Evolutionary conservation across 352 stramenopile genomes (phyloP), one percentile per base, ranked within the genome.

Genomic region (Elongisporangium prolatum): DNA sequence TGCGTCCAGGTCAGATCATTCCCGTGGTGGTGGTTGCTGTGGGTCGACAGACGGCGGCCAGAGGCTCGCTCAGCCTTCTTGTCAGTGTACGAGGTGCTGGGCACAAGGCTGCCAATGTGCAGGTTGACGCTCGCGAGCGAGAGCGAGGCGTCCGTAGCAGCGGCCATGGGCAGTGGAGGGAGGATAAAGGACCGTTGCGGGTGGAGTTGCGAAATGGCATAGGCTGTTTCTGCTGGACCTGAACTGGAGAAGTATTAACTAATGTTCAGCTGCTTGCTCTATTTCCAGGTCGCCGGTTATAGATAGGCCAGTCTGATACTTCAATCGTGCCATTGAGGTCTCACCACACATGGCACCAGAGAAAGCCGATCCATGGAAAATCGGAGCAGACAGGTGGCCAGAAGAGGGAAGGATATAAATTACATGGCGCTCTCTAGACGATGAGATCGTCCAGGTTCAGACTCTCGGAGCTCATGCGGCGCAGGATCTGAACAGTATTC

Each of bases 41-140:
- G 55, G 53, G 24, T 52, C 21, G 50, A 49, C 16, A 25, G 38
- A n/a, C 22, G 20, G 8, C 49, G 49, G 24, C 21, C 8, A 6
- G 20, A 16, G 9, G 50, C 11, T 25, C 65, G 28, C 21, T 64
- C 18, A 17, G 54, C 48, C 2, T 62, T 40, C 21, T 67, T 40
- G 40, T 64, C 21, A 17, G 63, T 21, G 24, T 72, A 59, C 47
- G 80, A 83, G n/a, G 64, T 50, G 51, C 55, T 68, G 11, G 80
- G 80, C 14, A 85, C 53, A 58, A 89, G 56, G 49, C 57, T 71
- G 53, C 74, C 80, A 52, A 89, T 84, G 50, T 86, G 70, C 24
- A 89, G 61, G 20, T 71, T 78, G 37, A 89, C 68, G 20, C 57
- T 73, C 21, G 74, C 67, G 54, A 87, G 71, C 16, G 70, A 40